phyloP scores from a whole-genome alignment of 768 basidiomycete genomes.

The Cubamyces lactineus region DNA sequence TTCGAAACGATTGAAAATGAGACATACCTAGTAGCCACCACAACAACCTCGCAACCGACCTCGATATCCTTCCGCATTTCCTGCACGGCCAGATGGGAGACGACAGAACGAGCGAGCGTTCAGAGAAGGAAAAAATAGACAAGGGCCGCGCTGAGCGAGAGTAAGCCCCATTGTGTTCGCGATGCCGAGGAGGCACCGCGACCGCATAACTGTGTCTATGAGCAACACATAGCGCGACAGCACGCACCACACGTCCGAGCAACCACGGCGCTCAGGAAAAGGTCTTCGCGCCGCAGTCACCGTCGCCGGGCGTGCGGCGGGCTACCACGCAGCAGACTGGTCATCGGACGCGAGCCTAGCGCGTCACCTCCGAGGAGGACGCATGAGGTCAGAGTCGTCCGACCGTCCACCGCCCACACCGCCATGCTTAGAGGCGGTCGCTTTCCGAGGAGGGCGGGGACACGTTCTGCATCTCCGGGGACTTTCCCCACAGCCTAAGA shows the following conservation, averaged over 20 bases:
- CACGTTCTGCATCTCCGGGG: slow-evolving; percentile 82
- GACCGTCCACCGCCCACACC: slow-evolving; percentile 54
- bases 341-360: slow-evolving; percentile 46
- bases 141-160: slow-evolving; percentile 62
- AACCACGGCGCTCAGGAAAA: slow-evolving; percentile 58
- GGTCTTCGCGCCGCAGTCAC: slow-evolving; percentile 65
- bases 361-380: slow-evolving; percentile 26
- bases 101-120: slow-evolving; percentile 45
- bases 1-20: slow-evolving; percentile 22
- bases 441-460: slow-evolving; percentile 66
- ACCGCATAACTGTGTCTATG: slow-evolving; percentile 92
- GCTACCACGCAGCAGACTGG: slow-evolving; percentile 41
- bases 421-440: slow-evolving; percentile 74
- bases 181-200: slow-evolving; percentile 49
- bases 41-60: slow-evolving; percentile 1
- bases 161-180: slow-evolving; percentile 93
- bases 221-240: slow-evolving; percentile 61
- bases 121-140: slow-evolving; percentile 57
- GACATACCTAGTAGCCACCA: slow-evolving; percentile 5
- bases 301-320: slow-evolving; percentile 54
- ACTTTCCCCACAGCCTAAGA: slow-evolving; percentile 87
- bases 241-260: slow-evolving; percentile 47
- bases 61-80: background rate
- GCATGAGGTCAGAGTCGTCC: slow-evolving; percentile 34
- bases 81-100: slow-evolving; percentile 40